A percentile compares a stretch with the other conserved stretches of the same genome.
Conservation (phyloP, 495 filamentous ascomycete genomes). For the Mytilinidion resinicola region DNA sequence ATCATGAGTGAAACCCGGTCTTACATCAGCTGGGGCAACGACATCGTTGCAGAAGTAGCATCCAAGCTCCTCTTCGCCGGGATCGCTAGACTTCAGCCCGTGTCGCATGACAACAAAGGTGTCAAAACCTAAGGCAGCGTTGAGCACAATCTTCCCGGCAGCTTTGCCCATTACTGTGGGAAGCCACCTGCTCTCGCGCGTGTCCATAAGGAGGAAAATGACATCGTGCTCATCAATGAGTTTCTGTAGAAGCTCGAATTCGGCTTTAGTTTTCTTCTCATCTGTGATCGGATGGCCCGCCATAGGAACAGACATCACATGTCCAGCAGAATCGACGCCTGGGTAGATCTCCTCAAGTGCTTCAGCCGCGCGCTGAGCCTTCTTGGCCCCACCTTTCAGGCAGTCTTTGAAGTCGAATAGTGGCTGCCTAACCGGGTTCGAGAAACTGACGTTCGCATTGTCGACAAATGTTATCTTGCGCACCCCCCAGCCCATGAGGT, state of each 20-base stretch:
- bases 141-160: constrained; percentile 88
- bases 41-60: constrained; percentile 99
- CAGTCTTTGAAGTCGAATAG: constrained; percentile 88
- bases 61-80: constrained; percentile 62
- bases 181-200: constrained; percentile 87
- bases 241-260: constrained; percentile 67
- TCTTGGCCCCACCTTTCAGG: constrained; percentile 73
- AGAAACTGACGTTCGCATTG: constrained; percentile 88
- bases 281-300: constrained; percentile 81
- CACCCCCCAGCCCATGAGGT: constrained; percentile 94
- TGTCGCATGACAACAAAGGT: constrained; percentile 96
- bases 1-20: constrained; percentile 33
- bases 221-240: constrained; percentile 85
- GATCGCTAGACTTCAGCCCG: constrained; percentile 48
- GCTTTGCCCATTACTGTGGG: constrained; percentile 98
- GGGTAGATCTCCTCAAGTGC: constrained; percentile 83
- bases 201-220: constrained; percentile 95
- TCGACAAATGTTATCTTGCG: constrained; percentile 94
- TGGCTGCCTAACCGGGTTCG: constrained; percentile 95
- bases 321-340: constrained; percentile 71
- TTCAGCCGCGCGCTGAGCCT: constrained; percentile 75
- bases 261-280: constrained; percentile 54
- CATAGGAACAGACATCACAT: constrained; percentile 86
- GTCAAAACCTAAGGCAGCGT: constrained; percentile 93
- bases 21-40: constrained; percentile 87